Evolutionary conservation across 75 land plant species (phyloP), one percentile per base, ranked within the genome.

Genomic region (Selaginella moellendorffii): DNA sequence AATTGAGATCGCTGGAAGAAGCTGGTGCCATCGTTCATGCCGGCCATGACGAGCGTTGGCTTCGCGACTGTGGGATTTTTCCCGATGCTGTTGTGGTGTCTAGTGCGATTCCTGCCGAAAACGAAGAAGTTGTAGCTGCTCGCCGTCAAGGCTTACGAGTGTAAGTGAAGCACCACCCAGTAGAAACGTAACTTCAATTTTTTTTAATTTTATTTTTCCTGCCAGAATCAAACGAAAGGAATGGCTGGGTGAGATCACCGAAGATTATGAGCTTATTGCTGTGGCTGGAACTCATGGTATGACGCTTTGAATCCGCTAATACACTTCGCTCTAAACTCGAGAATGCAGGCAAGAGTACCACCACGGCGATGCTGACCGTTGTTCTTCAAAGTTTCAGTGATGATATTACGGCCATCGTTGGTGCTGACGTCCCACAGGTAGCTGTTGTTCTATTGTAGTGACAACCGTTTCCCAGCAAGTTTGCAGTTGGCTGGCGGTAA

Each of bases 401-500:
- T 46, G 73, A 77, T 67, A 73, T 79, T 2, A 72, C 82, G 30
- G 81, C 83, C 17, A 71, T 84, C 30, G 69, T 84, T n/a, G 87
- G 84, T 18, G 84, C 84, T 28, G 63, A 84, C 68, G 82, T 81
- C 52, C 84, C 84, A 54, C 87, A 84, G 76, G 84, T 84, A 81
- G 27, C 1, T 29, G 12, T 56, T 22, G 23, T 59, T 42, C 60
- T 20, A 56, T 18, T 20, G n/a, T n/a, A n/a, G n/a, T n/a, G n/a
- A n/a, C n/a, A n/a, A n/a, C n/a, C n/a, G n/a, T n/a, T n/a, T n/a
- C n/a, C n/a, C n/a, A n/a, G n/a, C n/a, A 56, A 8, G 24, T 21
- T 9, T 70, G 42, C 59, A 80, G 87, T 79, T 84, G 65, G 61
- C 79, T 23, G 77, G 66, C 22, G 77, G 79, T 62, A 81, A 77